Conservation (phyloP, 2,329 filamentous ascomycete genomes). For the Penicillium decumbens region DNA sequence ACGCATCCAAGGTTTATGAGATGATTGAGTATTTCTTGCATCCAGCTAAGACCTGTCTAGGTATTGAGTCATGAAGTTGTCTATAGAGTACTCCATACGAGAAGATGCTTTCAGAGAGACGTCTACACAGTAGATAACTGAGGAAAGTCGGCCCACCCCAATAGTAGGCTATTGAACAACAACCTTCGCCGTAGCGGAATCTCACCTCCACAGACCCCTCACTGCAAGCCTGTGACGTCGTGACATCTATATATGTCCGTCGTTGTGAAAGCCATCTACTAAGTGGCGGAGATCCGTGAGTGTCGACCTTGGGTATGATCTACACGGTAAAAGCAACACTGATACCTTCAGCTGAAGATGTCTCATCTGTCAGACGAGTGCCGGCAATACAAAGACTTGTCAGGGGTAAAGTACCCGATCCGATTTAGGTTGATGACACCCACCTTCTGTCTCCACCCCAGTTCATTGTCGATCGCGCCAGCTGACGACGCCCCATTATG, state of each 20-base stretch:
- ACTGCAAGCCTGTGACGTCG: background rate
- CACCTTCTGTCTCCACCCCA: slow-evolving; percentile 14
- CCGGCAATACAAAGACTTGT: background rate
- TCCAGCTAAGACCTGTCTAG: background rate
- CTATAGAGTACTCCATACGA: background rate
- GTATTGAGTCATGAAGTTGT: background rate
- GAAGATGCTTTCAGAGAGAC: background rate
- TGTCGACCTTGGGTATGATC: slow-evolving; percentile 2
- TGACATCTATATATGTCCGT: background rate
- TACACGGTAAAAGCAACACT: background rate
- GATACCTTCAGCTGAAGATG: background rate
- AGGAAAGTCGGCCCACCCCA: background rate
- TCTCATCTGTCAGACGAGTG: background rate
- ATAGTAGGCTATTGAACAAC: background rate
- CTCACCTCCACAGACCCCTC: background rate
- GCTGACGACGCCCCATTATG: slow-evolving; percentile 18
- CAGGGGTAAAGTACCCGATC: slow-evolving; percentile 9
- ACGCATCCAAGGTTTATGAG: background rate
- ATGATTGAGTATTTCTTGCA: background rate
- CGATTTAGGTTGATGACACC: slow-evolving; percentile 9
- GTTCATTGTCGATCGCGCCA: slow-evolving; percentile 14
- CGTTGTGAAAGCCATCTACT: background rate
- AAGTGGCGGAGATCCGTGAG: background rate
- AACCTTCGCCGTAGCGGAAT: background rate
- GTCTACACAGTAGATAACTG: too few relatives aligned